Evolutionary conservation across 192 early-diverging fungal genomes (phyloP), one percentile per base, ranked within the genome.

Genomic region (Diversispora eburnea): DNA sequence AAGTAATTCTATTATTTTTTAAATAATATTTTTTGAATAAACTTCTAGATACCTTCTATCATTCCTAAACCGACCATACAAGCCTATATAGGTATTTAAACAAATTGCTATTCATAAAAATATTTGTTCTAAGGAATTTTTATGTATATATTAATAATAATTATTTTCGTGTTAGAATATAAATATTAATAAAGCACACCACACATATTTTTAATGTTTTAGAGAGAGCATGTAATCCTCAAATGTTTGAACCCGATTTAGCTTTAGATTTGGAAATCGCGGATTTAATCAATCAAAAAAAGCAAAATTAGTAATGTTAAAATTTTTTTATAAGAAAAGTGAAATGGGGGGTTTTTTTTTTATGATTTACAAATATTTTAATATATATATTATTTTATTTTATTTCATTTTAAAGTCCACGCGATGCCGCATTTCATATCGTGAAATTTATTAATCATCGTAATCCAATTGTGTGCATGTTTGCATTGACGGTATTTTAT

Each of bases 231-330:
- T 94, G 94, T 75, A 85, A 87, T 60, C 84, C 90, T 7, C 81
- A 85, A 13, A 85, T 84, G 13, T 77, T 76, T 72, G 89, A 91
- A 57, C 90, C 97, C 0, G 93, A 98, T 76, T 76, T 96, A 65
- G 84, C 88, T 13, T 83, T 98, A 52, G 94, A 96, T 81, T 87
- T 98, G 22, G 97, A 98, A 80, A 94, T 98, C 66, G 95, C 92
- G 79, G 95, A 97, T 78, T 84, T 96, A 59, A 92, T 98, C 74
- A 97, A 95, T 78, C 86, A 88, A 58, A 98, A 98, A 77, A 87
- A 90, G 73, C 88, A 91, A 72, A 92, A 87, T 79, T 89, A 84
- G 91, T 90, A 88, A 69, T 33, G 25, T 33, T 33, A 33, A 33
- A 33, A 0, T 33, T 33, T 33, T 33, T 33, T 33, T 33, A 33